Base-by-base conservation (phyloP, 257 asterid genomes). In the Avicennia marina region DNA sequence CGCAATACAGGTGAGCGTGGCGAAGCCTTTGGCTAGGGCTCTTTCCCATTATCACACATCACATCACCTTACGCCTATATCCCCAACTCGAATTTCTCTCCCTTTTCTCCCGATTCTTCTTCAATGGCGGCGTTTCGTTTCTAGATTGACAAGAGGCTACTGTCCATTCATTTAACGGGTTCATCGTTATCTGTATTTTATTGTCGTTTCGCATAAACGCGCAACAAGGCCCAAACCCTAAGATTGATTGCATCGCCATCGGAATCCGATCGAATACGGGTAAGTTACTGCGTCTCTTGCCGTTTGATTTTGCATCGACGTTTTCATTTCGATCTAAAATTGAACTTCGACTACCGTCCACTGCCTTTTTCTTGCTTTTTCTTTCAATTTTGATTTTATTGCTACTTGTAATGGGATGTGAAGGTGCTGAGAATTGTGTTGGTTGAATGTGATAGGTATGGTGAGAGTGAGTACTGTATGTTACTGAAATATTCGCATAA, bases 381-480 rank as follows among this genome's bases (percentile, higher is more conserved):
- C 25, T 43, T 56, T 56, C 19, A 1, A 11, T 58, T 58, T 42
- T 63, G 22, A 44, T 18, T 52, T 51, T 65, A 17, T 33, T 26
- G 6, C 21, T 25, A 26, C 44, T 42, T 11, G 16, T 60, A 19
- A 45, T 17, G 71, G 52, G 55, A 55, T 41, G 52, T 24, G 59
- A 21, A 47, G 33, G 58, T 5, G 58, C 62, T 58, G 53, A 56
- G 41, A 46, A 22, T 29, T 60, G 47, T 59, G 57, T 20, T 56
- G 22, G 53, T 73, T 54, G 53, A 60, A 57, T 70, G 55, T 60
- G 50, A 39, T 63, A 72, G 76, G 81, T 63, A 48, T 44, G 47
- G 29, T 43, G 53, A 20, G 32, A 34, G 70, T 22, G 47, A 34
- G 18, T 22, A 9, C 45, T 45, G 58, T 19, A 63, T 51, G 7